phyloP scores from a whole-genome alignment of 2,329 filamentous ascomycete genomes.

The Biscogniauxia mediterranea region DNA sequence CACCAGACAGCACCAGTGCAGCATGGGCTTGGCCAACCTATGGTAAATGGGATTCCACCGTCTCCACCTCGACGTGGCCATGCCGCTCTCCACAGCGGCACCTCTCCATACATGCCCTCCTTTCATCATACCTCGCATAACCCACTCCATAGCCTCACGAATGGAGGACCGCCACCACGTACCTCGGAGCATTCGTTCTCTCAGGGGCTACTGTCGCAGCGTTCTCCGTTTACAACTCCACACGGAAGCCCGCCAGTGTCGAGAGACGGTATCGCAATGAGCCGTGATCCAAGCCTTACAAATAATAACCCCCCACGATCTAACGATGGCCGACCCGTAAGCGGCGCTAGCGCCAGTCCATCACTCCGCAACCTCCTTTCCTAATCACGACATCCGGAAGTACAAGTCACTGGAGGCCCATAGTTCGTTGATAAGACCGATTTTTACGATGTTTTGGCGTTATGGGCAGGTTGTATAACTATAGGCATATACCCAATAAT shows the following conservation, averaged over 20 bases:
- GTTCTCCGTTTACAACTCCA: constrained; percentile 42
- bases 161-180: constrained; percentile 42
- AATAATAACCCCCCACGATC: constrained; percentile 32
- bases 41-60: constrained; percentile 45
- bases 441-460: constrained; percentile 25
- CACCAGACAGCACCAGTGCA: constrained; percentile 44
- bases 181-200: constrained; percentile 46
- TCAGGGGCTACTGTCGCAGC: constrained; percentile 42
- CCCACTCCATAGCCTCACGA: constrained; percentile 33
- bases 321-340: constrained; percentile 40
- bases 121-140: constrained; percentile 34
- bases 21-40: constrained; percentile 40
- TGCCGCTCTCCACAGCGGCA: constrained; percentile 38
- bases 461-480: constrained; percentile 30
- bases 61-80: constrained; percentile 49
- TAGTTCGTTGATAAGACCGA: constrained; percentile 3
- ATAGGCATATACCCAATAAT: constrained; percentile 29
- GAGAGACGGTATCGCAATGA: constrained; percentile 38
- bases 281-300: constrained; percentile 31
- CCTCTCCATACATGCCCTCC: constrained; percentile 38
- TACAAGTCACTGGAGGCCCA: constrained; percentile 3
- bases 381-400: constrained; percentile 33
- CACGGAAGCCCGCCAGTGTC: constrained; percentile 46
- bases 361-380: constrained; percentile 73
- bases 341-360: constrained; percentile 74